phyloP scores from a whole-genome alignment of 208 protist species.

The Trypanosoma cruzi region DNA sequence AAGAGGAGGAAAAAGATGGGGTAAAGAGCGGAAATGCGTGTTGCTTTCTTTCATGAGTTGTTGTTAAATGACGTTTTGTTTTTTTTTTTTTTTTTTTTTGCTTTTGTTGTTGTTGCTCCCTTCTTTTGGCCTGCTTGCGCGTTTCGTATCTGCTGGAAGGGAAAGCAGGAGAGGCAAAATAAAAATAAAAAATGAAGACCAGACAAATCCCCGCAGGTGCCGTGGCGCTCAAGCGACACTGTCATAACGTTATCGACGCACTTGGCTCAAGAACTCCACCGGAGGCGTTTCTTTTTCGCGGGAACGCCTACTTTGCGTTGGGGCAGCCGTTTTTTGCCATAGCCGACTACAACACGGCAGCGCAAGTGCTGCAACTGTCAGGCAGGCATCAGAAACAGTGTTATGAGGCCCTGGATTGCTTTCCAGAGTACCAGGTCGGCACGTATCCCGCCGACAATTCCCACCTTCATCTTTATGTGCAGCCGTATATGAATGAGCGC shows the following conservation, averaged over 20 bases:
- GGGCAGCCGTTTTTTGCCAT: slow-evolving; percentile 84
- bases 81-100: too few relatives aligned
- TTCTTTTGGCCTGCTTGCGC: too few relatives aligned
- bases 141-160: too few relatives aligned
- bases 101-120: too few relatives aligned
- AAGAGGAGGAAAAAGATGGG: too few relatives aligned
- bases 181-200: slow-evolving; percentile 18
- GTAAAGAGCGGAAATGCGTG: too few relatives aligned
- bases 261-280: slow-evolving; percentile 70
- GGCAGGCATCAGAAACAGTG: slow-evolving; percentile 64
- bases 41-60: too few relatives aligned
- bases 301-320: slow-evolving; percentile 86
- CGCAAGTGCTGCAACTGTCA: slow-evolving; percentile 55
- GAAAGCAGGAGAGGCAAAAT: too few relatives aligned
- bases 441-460: slow-evolving; percentile 68
- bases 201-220: slow-evolving; percentile 28
- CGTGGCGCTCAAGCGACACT: slow-evolving; percentile 67
- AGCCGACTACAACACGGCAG: slow-evolving; percentile 84
- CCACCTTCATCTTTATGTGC: slow-evolving; percentile 79
- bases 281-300: slow-evolving; percentile 84
- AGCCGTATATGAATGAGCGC: slow-evolving; percentile 54
- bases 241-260: slow-evolving; percentile 80
- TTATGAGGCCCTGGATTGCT: slow-evolving; percentile 38
- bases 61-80: too few relatives aligned
- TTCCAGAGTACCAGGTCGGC: slow-evolving; percentile 63